Evolutionary conservation across 1,284 basidiomycete species (phyloP), one percentile per base, ranked within the genome.

Genomic region (Leccinum olivaceoglutinosum): DNA sequence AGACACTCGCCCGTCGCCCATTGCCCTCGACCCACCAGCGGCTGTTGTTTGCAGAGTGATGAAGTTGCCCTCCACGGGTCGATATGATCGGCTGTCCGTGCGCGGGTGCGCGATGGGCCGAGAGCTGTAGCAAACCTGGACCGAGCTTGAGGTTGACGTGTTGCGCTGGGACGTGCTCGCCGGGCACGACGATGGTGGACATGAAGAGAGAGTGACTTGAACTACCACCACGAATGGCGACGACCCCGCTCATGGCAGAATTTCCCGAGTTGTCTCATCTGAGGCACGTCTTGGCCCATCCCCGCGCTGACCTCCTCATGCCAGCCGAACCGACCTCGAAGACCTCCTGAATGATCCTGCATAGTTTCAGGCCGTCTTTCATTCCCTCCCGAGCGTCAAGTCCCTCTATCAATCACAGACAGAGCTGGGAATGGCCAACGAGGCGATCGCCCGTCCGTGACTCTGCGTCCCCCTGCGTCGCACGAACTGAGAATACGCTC

Each of bases 311-410:
- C 63, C 32, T 10, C 63, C 61, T 53, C 57, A 59, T 51, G 38
- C 73, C 46, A 94, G 92, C 67, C 85, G 90, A 63, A 87, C 92
- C 67, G 92, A 94, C 69, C 81, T 97, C n/a, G 91, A 96, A 75
- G 92, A 94, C 73, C 78, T 96, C 18, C 78, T 96, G 25, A 81
- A 82, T 18, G 92, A 96, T 70, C 89, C 88, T 2, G 79, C 81
- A 18, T 94, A 94, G 73, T 94, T 95, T 67, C 90, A 96, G 74
- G 91, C 94, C 5, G 81, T 92, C 65, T 89, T 96, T 68, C 88
- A 94, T 74, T 86, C 90, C 2, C 77, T 96, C 9, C 80, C 86
- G 2, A 81, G 83, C 55, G 92, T 95, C 51, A 87, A 88, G 70
- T 81, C 83, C 12, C 77, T 94, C 64, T 88, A 93, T 64, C 82